phyloP scores from a whole-genome alignment of 257 asterid genomes.

The Nicotiana tabacum region DNA sequence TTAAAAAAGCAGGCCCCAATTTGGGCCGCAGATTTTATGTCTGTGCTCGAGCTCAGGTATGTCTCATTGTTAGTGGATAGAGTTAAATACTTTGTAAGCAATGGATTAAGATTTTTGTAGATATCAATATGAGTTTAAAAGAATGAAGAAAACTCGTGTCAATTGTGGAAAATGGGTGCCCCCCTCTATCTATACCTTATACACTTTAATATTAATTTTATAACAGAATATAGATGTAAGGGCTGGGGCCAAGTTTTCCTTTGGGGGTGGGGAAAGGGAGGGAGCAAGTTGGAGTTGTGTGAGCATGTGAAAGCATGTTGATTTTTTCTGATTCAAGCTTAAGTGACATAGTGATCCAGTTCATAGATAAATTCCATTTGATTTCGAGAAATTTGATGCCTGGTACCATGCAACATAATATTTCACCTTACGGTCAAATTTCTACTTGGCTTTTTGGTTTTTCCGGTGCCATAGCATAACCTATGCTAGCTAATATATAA shows the following conservation, averaged over 20 bases:
- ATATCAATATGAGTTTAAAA: too few species aligned
- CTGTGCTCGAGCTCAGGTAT: conserved; percentile 96
- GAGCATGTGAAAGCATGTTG: neutral
- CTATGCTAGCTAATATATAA: too few species aligned
- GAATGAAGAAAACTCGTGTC: neutral
- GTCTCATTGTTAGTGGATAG: conserved; percentile 3
- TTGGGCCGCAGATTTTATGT: conserved; percentile 78
- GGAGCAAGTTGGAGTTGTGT: neutral
- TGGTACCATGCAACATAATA: neutral
- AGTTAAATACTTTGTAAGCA: conserved; percentile 12
- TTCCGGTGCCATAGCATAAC: neutral
- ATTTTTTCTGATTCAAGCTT: neutral
- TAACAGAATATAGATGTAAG: neutral
- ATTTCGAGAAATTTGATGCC: neutral
- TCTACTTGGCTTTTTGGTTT: neutral
- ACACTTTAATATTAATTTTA: too few species aligned
- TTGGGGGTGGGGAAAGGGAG: neutral
- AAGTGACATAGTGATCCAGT: neutral
- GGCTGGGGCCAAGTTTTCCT: neutral
- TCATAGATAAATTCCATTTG: neutral
- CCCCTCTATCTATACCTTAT: neutral
- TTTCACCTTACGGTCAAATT: neutral
- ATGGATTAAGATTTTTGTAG: neutral
- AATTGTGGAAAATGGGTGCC: neutral
- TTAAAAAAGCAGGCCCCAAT: conserved; percentile 89